Evolutionary conservation across 2,329 filamentous ascomycete genomes (phyloP), one percentile per base, ranked within the genome.

Genomic region (Epichloe aotearoae): DNA sequence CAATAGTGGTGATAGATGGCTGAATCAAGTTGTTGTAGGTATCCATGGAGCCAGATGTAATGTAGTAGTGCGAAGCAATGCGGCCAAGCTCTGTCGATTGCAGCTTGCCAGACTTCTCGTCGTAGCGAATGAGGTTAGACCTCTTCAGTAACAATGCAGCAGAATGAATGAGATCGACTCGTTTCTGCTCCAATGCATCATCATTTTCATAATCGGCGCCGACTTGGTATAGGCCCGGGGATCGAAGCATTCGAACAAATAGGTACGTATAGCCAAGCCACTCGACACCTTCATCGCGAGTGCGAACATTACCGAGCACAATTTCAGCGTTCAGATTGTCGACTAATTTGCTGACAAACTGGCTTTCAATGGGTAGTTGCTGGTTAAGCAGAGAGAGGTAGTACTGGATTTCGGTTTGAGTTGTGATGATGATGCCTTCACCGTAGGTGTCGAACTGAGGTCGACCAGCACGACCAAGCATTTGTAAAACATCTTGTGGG

Each of bases 211-310:
- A 98, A 60, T 98, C 94, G 11, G 90, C 83, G 4, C 93, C 93
- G 47, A 98, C 93, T 62, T 93, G 91, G 65, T 98, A 98, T 12
- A 98, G 72, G 0, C 88, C 91, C 37, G 93, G 93, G 2, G 91
- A 96, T 33, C 93, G 84, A 55, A 98, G 78, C 93, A 98, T 98
- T 47, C 93, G 86, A 50, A 98, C 88, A 62, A 95, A 98, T 17
- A 98, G 80, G 66, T 98, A 98, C 0, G 91, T 96, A 67, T 98
- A 98, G 12, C 93, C 91, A 36, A 98, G 79, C 93, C 93, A 98
- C 64, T 98, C 90, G n/a, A 98, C 93, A 58, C 86, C 93, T 63
- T 98, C 93, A 58, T 98, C 91, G 53, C 94, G 82, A 54, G 76
- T 90, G 51, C 91, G 83, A 26, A 98, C 80, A 61, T 95, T 98